A percentile compares a stretch with the other conserved stretches of the same genome.
Conservation (phyloP, 345 rosid genomes). For the Hevea brasiliensis region DNA sequence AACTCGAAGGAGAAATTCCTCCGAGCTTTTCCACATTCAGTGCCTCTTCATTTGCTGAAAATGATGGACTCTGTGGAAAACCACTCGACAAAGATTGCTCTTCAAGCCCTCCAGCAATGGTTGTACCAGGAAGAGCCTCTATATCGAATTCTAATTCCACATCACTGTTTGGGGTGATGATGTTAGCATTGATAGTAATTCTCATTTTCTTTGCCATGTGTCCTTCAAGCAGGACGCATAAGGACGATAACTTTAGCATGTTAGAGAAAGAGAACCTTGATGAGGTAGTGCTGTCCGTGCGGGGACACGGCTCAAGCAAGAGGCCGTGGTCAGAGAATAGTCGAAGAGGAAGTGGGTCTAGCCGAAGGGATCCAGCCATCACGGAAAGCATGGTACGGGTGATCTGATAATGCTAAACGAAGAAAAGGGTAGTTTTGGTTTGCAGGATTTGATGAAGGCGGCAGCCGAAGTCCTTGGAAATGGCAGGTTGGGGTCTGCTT, state of each 20-base stretch:
- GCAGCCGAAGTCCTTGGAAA: conserved; percentile 88
- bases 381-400: conserved; percentile 25
- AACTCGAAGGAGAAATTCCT: conserved; percentile 65
- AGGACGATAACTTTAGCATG: conserved; percentile 42
- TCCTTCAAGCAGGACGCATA: conserved; percentile 12
- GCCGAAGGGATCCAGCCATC: conserved; percentile 7
- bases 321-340: conserved; percentile 23
- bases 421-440: conserved; percentile 63
- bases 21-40: conserved; percentile 30
- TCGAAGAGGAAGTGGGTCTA: conserved; percentile 35
- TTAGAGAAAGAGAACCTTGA: conserved; percentile 47
- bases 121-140: background rate
- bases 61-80: conserved; percentile 54
- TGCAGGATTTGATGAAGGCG: conserved; percentile 86
- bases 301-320: conserved; percentile 35
- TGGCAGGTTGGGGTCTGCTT: conserved; percentile 86
- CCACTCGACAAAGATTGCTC: conserved; percentile 40
- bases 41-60: conserved; percentile 36
- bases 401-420: conserved; percentile 61
- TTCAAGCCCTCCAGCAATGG: background rate
- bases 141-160: background rate
- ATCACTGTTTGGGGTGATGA: conserved; percentile 8
- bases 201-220: background rate
- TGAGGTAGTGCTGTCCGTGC: conserved; percentile 37
- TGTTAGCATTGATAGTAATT: background rate